phyloP scores from a whole-genome alignment of 345 rosid genomes.

The Eucalyptus cloeziana region DNA sequence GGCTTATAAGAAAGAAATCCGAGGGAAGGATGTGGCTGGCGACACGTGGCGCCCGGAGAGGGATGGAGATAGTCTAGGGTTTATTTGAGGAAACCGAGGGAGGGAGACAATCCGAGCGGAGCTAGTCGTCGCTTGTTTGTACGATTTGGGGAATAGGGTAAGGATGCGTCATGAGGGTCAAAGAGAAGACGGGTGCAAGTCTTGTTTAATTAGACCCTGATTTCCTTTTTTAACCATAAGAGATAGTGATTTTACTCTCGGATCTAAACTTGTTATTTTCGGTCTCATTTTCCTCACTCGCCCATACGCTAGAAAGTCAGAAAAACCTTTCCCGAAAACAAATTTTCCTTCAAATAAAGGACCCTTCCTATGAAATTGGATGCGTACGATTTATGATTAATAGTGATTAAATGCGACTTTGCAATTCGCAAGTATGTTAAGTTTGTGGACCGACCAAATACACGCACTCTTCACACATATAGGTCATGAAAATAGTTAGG shows the following conservation, averaged over 20 bases:
- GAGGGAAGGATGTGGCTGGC: background rate
- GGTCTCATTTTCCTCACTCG: background rate
- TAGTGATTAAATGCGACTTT: background rate
- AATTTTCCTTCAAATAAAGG: background rate
- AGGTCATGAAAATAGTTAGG: background rate
- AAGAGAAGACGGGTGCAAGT: background rate
- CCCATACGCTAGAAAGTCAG: background rate
- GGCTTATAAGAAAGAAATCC: background rate
- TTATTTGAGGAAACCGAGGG: background rate
- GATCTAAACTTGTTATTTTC: background rate
- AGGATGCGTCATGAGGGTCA: background rate
- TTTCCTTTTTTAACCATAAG: background rate
- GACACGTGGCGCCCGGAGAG: background rate
- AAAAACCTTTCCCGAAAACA: background rate
- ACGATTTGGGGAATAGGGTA: background rate
- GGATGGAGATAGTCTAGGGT: background rate
- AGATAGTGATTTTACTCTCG: background rate
- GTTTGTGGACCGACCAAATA: background rate
- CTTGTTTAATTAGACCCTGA: background rate
- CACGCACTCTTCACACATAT: background rate
- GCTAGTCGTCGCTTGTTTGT: background rate
- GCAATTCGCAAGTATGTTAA: background rate
- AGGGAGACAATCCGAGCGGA: background rate
- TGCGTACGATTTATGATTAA: rapidly evolving
- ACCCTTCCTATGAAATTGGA: rapidly evolving